Evolutionary conservation across 1,284 basidiomycete species (phyloP), one percentile per base, ranked within the genome.

Genomic region (Pulveroboletus sp.): DNA sequence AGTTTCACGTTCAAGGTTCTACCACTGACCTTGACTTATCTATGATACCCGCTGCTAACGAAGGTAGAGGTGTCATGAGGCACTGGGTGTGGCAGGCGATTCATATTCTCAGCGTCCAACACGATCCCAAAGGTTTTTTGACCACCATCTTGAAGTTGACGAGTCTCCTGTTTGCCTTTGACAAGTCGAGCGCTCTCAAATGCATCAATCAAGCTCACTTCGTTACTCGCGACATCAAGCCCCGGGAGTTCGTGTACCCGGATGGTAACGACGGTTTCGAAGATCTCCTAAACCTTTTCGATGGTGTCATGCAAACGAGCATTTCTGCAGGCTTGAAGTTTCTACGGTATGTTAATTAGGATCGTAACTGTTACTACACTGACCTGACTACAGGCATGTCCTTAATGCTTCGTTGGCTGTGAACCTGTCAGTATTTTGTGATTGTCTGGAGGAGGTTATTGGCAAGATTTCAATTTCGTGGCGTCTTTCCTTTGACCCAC

Each of bases 381-480:
- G 20, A 62, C 17, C 14, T 47, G 33, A 20, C 26, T 35, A 22
- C 35, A 85, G 83, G 18, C 76, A 80, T 51, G 56, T 83, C 12
- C 31, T 82, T 4, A 61, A 73, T 0, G 63, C 62, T 0, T 53
- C 50, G 7, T 47, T 79, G 1, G 61, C 57, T 5, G 66, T 82
- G 20, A 71, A 81, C 52, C 65, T 79, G 24, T 75, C 70, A 10
- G 69, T 77, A 2, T 62, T 84, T 1, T 82, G 81, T 53, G 76
- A 81, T 49, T 64, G 78, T 28, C 55, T 81, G 35, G 84, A 85
- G 43, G 65, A 70, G 24, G 61, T 83, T 1, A 72, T 75, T 36
- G 70, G 72, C 2, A 72, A 73, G 7, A 63, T 76, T 14, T 66
- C 78, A 7, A 49, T 83, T 0, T 64, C 75, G 4, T 64, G 62